Base-by-base conservation (phyloP, 306 rosid species). In the Betula pendula region DNA sequence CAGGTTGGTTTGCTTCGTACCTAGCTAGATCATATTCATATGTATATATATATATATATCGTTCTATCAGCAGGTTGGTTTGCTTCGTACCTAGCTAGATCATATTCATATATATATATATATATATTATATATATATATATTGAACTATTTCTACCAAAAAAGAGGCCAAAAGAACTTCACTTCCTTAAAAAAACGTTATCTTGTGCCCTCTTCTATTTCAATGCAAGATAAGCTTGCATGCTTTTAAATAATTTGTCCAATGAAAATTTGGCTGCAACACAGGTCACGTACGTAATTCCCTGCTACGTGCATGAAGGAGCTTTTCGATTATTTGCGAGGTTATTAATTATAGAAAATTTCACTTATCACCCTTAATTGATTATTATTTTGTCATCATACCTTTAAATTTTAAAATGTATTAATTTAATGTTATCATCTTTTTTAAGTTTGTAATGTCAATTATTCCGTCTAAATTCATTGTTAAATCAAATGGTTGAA, bases 41-140 rank as follows among this genome's bases (percentile, higher is more conserved):
- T 27, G 14, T 63, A 6, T 38, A 35, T 35, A 35, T 35, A 35
- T 35, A 35, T 35, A 35, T 31, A 31, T 31, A n/a, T 88, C 20
- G 87, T 85, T 24, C 93, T 95, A 79, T 89, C 97, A 83, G 97
- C n/a, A n/a, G n/a, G 97, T 94, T n/a, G 4, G 4, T 38, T 83
- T 77, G 84, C 70, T 44, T 58, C 70, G 17, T 74, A 22, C 16
- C 56, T 50, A 50, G 55, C 5, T 3, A 29, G 6, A 3, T 35
- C 55, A 16, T 50, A 2, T 50, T 50, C 22, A 16, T 20, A 8
- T 27, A 20, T 63, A 6, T 38, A 35, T 35, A 35, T 35, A 35
- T 35, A 35, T 35, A 35, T n/a, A n/a, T n/a, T n/a, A n/a, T n/a
- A n/a, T n/a, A n/a, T n/a, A 35, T 35, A 35, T 35, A 35, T 35